Percentiles rank a stretch among this genome's conserved stretches.
phyloP scores from a whole-genome alignment of 1,284 basidiomycete species.

The Malassezia arunalokei region DNA sequence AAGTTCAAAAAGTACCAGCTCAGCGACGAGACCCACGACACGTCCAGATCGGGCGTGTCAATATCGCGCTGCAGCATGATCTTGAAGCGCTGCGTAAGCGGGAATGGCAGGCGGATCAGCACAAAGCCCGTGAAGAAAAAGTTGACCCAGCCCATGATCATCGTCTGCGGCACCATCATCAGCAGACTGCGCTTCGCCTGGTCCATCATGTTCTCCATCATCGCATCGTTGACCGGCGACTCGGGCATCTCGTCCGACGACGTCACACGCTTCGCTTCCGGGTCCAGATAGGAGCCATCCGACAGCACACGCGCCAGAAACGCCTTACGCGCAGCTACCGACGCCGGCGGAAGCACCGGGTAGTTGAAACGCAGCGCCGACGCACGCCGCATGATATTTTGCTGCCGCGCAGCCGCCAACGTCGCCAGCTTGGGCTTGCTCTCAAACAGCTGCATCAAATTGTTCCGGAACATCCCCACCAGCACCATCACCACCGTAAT shows the following conservation, averaged over 20 bases:
- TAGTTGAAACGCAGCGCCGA: slow-evolving; percentile 29
- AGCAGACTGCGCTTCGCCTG: slow-evolving; percentile 99
- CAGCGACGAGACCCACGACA: slow-evolving; percentile 94
- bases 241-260: slow-evolving; percentile 21
- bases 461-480: slow-evolving; percentile 84
- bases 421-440: slow-evolving; percentile 69
- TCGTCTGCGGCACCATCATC: slow-evolving; percentile 54
- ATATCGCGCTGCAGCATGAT: slow-evolving; percentile 96
- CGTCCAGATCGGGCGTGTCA: slow-evolving; percentile 90
- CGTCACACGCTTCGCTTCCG: slow-evolving; percentile 16
- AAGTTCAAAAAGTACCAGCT: slow-evolving; percentile 99
- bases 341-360: slow-evolving; percentile 27
- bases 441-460: slow-evolving; percentile 76
- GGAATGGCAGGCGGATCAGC: slow-evolving; percentile 91
- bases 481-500: slow-evolving; percentile 97
- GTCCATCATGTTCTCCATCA: slow-evolving; percentile 98
- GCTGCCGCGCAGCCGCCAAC: slow-evolving; percentile 72
- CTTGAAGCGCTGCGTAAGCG: slow-evolving; percentile 90
- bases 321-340: slow-evolving; percentile 27
- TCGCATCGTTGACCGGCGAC: slow-evolving; percentile 51
- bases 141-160: slow-evolving; percentile 99
- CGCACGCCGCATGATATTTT: slow-evolving; percentile 50
- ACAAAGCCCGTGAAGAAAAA: slow-evolving; percentile 99
- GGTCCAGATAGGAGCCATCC: slow-evolving; percentile 34
- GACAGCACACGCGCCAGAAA: slow-evolving; percentile 28